Base-by-base conservation (phyloP, 768 basidiomycete genomes). In the Mycena chlorophos region DNA sequence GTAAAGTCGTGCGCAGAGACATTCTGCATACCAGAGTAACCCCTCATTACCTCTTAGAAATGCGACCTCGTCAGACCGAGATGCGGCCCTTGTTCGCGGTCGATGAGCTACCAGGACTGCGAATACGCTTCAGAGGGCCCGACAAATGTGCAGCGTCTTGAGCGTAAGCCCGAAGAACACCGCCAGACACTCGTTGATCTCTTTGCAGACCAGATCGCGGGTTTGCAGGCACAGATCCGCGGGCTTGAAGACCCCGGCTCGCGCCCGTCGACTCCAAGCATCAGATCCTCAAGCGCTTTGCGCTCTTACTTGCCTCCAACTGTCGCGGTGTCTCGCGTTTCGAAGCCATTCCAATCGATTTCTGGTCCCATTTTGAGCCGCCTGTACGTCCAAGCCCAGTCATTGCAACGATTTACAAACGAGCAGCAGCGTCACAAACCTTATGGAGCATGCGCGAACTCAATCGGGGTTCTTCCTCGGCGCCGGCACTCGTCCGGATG, bases 41-140 rank as follows among this genome's bases (percentile, higher is more conserved):
- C 22, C 8, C 19, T 25, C 20, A 47, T 26, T 14, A 25, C 19
- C 22, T 23, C 5, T n/a, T 20, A 49, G 48, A 49, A 49, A 49
- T 49, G 48, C 25, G 48, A 49, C 48, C 5, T 30, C 27, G 28
- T 30, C 28, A 16, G 25, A 30, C 48, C 48, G 31, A 29, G 31
- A 20, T 49, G 48, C 48, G 48, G 48, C 10, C 27, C 48, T 13
- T 49, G 48, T 31, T 49, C 28, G 30, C 48, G 48, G 13, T 49
- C 48, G 14, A 29, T 49, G 30, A 34, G 16, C 22, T 49, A 12
- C 30, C 48, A 49, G n/a, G 48, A 49, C 20, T 49, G 48, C 20
- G 48, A 49, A 31, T 49, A 49, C 22, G 48, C 14, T 10, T 16
- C 13, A 6, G 27, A 19, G 28, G 48, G 48, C 13, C 10, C 28